These are phyloP conservation scores for Delonix regia DNA, from an alignment of 306 rosid species.

Conservation along the genomic window DNA sequence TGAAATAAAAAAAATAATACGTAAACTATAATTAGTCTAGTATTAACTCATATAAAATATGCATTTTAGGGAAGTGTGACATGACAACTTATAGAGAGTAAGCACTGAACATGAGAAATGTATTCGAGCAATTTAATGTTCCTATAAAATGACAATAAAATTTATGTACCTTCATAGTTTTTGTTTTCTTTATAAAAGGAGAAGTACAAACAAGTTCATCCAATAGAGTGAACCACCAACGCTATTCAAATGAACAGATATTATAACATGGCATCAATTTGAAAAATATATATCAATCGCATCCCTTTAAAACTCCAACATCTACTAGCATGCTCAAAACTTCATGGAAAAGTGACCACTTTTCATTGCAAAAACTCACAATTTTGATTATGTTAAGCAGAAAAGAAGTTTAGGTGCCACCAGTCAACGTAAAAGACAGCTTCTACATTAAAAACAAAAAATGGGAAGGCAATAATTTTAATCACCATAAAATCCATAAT, in stretches of 20 bases:
- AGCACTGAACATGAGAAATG: slow-evolving; percentile 2
- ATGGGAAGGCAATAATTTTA: not conserved
- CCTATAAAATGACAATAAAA: slow-evolving; percentile 7
- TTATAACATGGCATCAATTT: not conserved
- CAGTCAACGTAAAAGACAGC: not conserved
- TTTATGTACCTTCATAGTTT: not conserved
- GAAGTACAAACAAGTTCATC: slow-evolving; percentile 24
- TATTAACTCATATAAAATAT: slow-evolving; percentile 24
- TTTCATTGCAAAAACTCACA: not conserved
- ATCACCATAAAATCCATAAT: not conserved
- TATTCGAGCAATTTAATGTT: not conserved
- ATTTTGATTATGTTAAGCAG: not conserved
- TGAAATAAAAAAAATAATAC: slow-evolving; percentile 5
- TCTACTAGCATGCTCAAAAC: not conserved
- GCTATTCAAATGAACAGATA: slow-evolving; percentile 10
- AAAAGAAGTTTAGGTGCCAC: not conserved
- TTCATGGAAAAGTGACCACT: not conserved
- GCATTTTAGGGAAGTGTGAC: slow-evolving; percentile 1
- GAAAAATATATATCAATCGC: not conserved
- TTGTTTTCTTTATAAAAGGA: slow-evolving; percentile 4
- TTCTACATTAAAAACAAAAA: no score
- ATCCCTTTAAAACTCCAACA: not conserved
- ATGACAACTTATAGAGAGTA: not conserved
- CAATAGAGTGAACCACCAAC: slow-evolving; percentile 13
- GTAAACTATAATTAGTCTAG: not conserved